A percentile compares a stretch with the other conserved stretches of the same genome.
These are phyloP conservation scores for Centrapalus pauciflorus DNA, from an alignment of 129 eudicot species.

Conservation along the genomic window DNA sequence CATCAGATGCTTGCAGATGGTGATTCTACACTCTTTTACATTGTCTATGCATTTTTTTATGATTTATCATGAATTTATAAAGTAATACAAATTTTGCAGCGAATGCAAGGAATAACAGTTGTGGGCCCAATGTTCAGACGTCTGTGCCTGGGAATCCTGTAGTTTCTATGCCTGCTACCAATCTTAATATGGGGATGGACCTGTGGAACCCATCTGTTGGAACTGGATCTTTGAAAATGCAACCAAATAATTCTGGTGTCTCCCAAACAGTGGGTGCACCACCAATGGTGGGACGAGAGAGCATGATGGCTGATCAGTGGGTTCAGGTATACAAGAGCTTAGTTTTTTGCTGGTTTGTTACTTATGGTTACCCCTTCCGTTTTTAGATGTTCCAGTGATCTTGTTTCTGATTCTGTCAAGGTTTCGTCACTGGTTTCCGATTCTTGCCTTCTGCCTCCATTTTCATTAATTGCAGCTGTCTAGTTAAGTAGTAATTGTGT, in stretches of 20 bases:
- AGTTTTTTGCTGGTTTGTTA: neutral
- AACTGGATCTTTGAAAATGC: constrained; percentile 50
- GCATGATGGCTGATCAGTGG: constrained; percentile 78
- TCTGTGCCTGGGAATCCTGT: constrained; percentile 66
- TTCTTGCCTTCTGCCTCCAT: neutral
- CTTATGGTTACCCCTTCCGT: neutral
- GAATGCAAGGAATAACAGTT: constrained; percentile 49
- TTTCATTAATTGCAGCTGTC: neutral
- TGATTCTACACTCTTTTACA: constrained; percentile 19
- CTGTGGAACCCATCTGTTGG: constrained; percentile 80
- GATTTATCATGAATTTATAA: neutral
- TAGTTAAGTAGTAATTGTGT: too few relatives aligned
- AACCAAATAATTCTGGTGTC: constrained; percentile 44
- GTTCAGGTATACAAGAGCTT: constrained; percentile 39
- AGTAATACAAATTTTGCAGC: too few relatives aligned
- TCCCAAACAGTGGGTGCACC: constrained; percentile 32
- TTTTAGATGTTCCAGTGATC: too few relatives aligned
- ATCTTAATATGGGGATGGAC: constrained; percentile 93
- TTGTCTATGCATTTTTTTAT: neutral
- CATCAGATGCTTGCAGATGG: constrained; percentile 96
- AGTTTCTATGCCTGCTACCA: constrained; percentile 56
- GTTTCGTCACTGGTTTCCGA: neutral
- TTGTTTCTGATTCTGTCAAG: too few relatives aligned
- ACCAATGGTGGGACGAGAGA: constrained; percentile 29
- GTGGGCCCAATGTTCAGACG: constrained; percentile 37